Conservation (phyloP, 371 early-diverging fungal genomes). For the Mortierella sp. region DNA sequence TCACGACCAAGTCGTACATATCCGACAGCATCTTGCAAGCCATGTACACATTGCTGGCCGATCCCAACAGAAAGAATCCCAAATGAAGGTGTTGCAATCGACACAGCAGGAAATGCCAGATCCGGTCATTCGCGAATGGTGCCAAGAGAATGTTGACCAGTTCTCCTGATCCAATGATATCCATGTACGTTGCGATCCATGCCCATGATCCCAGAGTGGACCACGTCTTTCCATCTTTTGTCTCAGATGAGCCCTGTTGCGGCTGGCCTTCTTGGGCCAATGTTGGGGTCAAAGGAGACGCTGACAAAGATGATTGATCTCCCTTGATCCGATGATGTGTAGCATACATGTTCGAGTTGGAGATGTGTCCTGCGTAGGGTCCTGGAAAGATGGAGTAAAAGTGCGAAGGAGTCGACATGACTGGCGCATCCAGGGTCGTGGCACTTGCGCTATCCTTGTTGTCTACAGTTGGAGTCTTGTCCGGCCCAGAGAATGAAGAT, state of each 20-base stretch:
- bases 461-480: not conserved
- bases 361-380: constrained; percentile 27
- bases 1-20: constrained; percentile 64
- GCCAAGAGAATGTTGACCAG: constrained; percentile 57
- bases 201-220: constrained; percentile 34
- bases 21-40: constrained; percentile 66
- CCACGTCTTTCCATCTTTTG: constrained; percentile 8
- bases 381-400: constrained; percentile 36
- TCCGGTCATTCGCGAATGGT: constrained; percentile 63
- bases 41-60: constrained; percentile 66
- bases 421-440: not conserved
- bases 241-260: constrained; percentile 19
- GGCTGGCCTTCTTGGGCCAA: not conserved
- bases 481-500: not conserved
- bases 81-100: constrained; percentile 67
- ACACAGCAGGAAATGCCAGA: constrained; percentile 64
- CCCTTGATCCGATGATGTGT: not conserved
- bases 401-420: constrained; percentile 18
- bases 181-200: constrained; percentile 52
- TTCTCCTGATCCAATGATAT: constrained; percentile 33
- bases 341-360: constrained; percentile 20
- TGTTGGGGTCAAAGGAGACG: not conserved
- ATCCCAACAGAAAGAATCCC: constrained; percentile 71
- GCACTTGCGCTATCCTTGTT: not conserved
- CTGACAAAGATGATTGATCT: not conserved